These are phyloP conservation scores for Groenewaldozyma tartarivorans DNA, from an alignment of 805 yeast genomes.

Conservation along the genomic window DNA sequence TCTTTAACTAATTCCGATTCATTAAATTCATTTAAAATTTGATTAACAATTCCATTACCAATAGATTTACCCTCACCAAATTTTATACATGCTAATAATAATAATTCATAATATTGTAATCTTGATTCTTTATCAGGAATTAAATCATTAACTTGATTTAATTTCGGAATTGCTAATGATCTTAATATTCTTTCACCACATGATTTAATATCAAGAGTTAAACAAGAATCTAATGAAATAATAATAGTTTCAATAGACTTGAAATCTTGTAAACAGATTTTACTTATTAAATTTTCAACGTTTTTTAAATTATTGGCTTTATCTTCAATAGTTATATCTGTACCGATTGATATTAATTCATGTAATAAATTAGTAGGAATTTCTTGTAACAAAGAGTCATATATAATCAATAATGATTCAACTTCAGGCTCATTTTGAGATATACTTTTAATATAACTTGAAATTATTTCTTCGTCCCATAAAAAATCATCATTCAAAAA, in stretches of 20 bases:
- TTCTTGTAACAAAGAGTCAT: background rate
- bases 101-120: conserved; percentile 21
- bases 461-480: conserved; percentile 4
- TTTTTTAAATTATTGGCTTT: background rate
- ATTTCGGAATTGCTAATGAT: conserved; percentile 7
- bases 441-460: conserved; percentile 8
- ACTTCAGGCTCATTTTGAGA: background rate
- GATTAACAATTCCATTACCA: conserved; percentile 4
- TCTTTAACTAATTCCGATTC: conserved; percentile 18
- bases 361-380: background rate
- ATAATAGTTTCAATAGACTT: conserved; percentile 9
- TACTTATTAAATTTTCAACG: conserved; percentile 1
- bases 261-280: conserved; percentile 6
- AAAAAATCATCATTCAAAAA: conserved; percentile 10
- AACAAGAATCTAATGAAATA: conserved; percentile 11
- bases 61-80: conserved; percentile 13
- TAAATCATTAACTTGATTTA: background rate
- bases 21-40: conserved; percentile 3
- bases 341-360: background rate
- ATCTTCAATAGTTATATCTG: background rate
- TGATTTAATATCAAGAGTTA: conserved; percentile 6
- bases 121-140: conserved; percentile 9
- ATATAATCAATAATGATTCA: background rate
- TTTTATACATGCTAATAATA: conserved; percentile 20
- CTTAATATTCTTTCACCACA: conserved; percentile 11